Conservation (phyloP, 1,284 basidiomycete genomes). For the Melampsora abietis-canadensis region DNA sequence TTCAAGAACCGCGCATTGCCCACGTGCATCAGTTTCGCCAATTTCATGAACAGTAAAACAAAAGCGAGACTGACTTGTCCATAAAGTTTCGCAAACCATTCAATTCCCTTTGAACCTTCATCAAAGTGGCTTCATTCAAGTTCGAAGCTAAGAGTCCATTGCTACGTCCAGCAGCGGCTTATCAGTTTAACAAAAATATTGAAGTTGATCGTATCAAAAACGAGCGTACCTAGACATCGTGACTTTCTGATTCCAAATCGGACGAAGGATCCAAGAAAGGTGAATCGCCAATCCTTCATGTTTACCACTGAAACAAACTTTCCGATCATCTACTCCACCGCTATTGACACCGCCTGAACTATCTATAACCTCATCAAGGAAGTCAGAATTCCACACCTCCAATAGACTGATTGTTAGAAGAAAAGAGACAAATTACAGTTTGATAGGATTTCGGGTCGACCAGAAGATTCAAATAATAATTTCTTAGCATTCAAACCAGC, state of each 20-base stretch:
- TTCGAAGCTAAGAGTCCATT: slow-evolving; percentile 58
- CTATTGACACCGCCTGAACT: slow-evolving; percentile 52
- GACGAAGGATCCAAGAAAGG: slow-evolving; percentile 76
- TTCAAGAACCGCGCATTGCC: background rate
- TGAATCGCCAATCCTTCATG: slow-evolving; percentile 85
- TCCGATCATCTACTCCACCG: slow-evolving; percentile 63
- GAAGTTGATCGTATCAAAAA: slow-evolving; percentile 14
- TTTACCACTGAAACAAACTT: slow-evolving; percentile 76
- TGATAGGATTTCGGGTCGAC: slow-evolving; percentile 37
- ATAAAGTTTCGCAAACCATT: slow-evolving; percentile 30
- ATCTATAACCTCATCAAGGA: background rate
- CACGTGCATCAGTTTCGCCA: too few relatives aligned
- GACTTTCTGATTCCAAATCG: slow-evolving; percentile 80
- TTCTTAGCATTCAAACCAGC: slow-evolving; percentile 50
- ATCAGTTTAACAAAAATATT: slow-evolving; percentile 31
- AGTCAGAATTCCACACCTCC: background rate
- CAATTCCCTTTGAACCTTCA: slow-evolving; percentile 27
- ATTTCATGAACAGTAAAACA: background rate
- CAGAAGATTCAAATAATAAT: slow-evolving; percentile 50
- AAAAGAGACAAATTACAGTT: background rate
- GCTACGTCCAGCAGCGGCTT: background rate
- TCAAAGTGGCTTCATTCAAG: slow-evolving; percentile 48
- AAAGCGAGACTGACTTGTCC: slow-evolving; percentile 28
- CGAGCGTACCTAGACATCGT: slow-evolving; percentile 61
- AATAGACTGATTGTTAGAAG: too few relatives aligned